Conservation (phyloP, 805 yeast species). For the Candida ponderosae region DNA sequence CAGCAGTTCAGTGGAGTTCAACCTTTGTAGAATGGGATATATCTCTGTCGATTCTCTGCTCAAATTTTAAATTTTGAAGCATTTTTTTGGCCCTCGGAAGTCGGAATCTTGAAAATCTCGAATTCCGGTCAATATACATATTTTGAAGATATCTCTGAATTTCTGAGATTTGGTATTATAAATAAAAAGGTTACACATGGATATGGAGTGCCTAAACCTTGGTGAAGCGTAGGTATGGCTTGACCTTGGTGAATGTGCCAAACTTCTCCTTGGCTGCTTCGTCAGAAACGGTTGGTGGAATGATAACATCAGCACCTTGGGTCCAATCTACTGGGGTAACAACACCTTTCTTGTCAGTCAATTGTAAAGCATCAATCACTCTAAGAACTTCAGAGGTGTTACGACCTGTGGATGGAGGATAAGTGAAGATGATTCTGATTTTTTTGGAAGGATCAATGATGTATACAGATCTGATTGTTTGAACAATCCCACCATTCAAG, state of each 20-base stretch:
- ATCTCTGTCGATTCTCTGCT: too few species aligned
- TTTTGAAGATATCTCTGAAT: too few species aligned
- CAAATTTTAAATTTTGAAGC: too few species aligned
- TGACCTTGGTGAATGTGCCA: constrained; percentile 78
- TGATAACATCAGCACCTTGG: constrained; percentile 84
- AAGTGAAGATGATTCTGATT: constrained; percentile 76
- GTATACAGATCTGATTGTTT: constrained; percentile 89
- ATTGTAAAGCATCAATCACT: constrained; percentile 81
- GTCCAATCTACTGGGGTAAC: constrained; percentile 93
- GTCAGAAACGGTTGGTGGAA: constrained; percentile 79
- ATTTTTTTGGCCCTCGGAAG: too few species aligned
- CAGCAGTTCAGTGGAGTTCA: too few species aligned
- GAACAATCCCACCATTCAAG: constrained; percentile 63
- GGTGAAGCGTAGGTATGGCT: constrained; percentile 83
- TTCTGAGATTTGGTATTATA: too few species aligned
- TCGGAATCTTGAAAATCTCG: too few species aligned
- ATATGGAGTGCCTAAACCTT: constrained; percentile 20
- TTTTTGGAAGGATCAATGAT: constrained; percentile 87
- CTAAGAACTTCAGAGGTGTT: constrained; percentile 89
- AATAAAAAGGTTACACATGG: too few species aligned
- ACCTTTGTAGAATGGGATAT: too few species aligned
- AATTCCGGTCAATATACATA: too few species aligned
- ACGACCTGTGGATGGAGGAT: constrained; percentile 94
- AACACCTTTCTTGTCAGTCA: constrained; percentile 73
- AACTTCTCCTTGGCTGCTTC: constrained; percentile 75